Evolutionary conservation across 805 yeast species (phyloP).

Genomic region (Ogataea ramenticola): DNA sequence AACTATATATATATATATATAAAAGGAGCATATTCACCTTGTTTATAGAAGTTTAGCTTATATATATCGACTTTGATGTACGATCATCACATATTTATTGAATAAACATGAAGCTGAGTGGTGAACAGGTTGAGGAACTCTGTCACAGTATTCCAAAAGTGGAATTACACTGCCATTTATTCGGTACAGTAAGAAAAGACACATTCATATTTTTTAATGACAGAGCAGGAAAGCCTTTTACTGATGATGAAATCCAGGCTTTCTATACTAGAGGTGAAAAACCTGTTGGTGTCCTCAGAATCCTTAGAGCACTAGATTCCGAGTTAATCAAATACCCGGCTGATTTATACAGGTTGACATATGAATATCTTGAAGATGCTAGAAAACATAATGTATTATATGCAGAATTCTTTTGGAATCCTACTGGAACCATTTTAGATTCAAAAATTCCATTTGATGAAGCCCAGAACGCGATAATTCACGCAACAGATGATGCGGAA

Average conservation of each 20-base stretch:
- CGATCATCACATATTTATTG: too few species aligned
- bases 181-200: constrained; percentile 21
- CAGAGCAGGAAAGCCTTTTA: constrained; percentile 16
- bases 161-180: constrained; percentile 26
- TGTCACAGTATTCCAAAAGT: constrained; percentile 24
- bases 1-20: too few species aligned
- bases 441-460: constrained; percentile 19
- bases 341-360: constrained; percentile 21
- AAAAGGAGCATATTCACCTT: too few species aligned
- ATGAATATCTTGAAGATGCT: constrained; percentile 19
- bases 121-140: constrained; percentile 7
- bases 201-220: constrained; percentile 18
- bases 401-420: constrained; percentile 26
- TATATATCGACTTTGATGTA: too few species aligned
- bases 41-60: too few species aligned
- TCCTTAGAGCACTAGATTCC: constrained; percentile 22
- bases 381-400: constrained; percentile 18
- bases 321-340: constrained; percentile 15
- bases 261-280: constrained; percentile 25
- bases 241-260: constrained; percentile 17
- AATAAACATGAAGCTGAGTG: background rate
- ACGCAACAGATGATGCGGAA: constrained; percentile 19
- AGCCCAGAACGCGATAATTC: constrained; percentile 20
- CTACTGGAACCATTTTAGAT: constrained; percentile 23
- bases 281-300: constrained; percentile 24